Percentiles rank a stretch among this genome's conserved stretches.
Evolutionary conservation across 2,329 filamentous ascomycete species (phyloP).

Genomic region (Fusarium caatingaense): DNA sequence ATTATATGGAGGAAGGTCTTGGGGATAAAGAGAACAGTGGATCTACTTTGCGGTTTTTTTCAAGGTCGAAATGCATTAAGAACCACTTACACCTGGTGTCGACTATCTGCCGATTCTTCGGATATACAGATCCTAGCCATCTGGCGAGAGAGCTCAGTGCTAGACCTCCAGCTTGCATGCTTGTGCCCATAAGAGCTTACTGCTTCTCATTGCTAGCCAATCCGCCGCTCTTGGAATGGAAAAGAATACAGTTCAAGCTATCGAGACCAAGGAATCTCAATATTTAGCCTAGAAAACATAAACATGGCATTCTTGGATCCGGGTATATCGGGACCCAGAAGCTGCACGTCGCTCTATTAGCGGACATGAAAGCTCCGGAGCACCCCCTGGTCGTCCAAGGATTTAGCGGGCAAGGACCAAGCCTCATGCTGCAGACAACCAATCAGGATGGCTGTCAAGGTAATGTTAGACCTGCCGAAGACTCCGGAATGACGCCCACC

Average conservation of each 20-base stretch:
- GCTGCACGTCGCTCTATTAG: conserved; percentile 28
- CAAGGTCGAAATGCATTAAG: not conserved
- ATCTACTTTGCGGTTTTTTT: not conserved
- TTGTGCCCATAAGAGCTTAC: not conserved
- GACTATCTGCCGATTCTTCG: not conserved
- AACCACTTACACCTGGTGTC: not conserved
- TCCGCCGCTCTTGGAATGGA: not conserved
- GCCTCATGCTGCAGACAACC: conserved; percentile 2
- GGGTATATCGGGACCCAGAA: conserved; percentile 23
- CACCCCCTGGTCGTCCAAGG: conserved; percentile 5
- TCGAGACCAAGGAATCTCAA: not conserved
- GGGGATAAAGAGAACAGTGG: not conserved
- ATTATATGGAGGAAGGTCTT: not conserved
- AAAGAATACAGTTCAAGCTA: not conserved
- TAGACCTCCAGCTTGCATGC: not conserved
- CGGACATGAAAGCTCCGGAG: conserved; percentile 31
- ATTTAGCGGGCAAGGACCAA: conserved; percentile 13
- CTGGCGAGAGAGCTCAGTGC: not conserved
- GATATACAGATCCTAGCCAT: not conserved
- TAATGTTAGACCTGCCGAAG: conserved; percentile 38
- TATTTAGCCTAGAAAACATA: not conserved
- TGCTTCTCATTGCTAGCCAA: not conserved
- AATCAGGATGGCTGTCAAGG: conserved; percentile 15
- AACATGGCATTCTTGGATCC: conserved; percentile 29
- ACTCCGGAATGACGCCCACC: conserved; percentile 37